phyloP scores from a whole-genome alignment of 1,284 basidiomycete species.

The Melanopsichium pennsylvanicum region DNA sequence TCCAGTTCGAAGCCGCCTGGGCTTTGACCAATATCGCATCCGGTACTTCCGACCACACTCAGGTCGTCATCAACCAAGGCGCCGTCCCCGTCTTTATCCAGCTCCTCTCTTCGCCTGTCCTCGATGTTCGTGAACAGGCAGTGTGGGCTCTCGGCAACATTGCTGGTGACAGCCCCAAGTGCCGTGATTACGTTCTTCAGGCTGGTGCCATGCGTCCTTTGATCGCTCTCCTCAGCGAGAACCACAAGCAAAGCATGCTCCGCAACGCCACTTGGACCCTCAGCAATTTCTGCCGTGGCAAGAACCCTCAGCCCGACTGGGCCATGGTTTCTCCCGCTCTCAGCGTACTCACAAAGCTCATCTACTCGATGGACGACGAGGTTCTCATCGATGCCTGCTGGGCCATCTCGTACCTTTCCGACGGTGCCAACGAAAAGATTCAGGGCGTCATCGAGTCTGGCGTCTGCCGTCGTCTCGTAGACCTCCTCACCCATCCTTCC shows the following conservation, averaged over 20 bases:
- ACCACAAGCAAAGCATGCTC: constrained; percentile 66
- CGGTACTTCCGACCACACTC: constrained; percentile 97
- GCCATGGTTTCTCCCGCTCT: constrained; percentile 82
- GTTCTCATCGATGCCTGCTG: constrained; percentile 99
- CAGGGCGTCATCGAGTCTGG: constrained; percentile 99
- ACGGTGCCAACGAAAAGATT: constrained; percentile 99
- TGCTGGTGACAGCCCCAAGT: constrained; percentile 64
- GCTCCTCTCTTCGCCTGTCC: constrained; percentile 62
- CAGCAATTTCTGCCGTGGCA: constrained; percentile 65
- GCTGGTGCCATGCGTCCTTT: constrained; percentile 62
- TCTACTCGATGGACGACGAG: constrained; percentile 99
- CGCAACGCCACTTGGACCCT: constrained; percentile 66
- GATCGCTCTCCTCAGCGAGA: constrained; percentile 62
- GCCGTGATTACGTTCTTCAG: constrained; percentile 63
- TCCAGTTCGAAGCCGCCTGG: constrained; percentile 99
- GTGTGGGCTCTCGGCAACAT: constrained; percentile 66
- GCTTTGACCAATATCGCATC: constrained; percentile 99
- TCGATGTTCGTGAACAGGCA: constrained; percentile 65
- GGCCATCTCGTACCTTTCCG: constrained; percentile 99
- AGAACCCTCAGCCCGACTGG: constrained; percentile 66
- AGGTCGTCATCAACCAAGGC: constrained; percentile 92
- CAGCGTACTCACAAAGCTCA: constrained; percentile 93
- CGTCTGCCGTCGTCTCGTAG: constrained; percentile 95
- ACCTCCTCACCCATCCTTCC: constrained; percentile 92
- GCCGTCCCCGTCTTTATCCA: constrained; percentile 96